These are phyloP conservation scores for Psidium guajava DNA, from an alignment of 345 rosid genomes.

Conservation along the genomic window DNA sequence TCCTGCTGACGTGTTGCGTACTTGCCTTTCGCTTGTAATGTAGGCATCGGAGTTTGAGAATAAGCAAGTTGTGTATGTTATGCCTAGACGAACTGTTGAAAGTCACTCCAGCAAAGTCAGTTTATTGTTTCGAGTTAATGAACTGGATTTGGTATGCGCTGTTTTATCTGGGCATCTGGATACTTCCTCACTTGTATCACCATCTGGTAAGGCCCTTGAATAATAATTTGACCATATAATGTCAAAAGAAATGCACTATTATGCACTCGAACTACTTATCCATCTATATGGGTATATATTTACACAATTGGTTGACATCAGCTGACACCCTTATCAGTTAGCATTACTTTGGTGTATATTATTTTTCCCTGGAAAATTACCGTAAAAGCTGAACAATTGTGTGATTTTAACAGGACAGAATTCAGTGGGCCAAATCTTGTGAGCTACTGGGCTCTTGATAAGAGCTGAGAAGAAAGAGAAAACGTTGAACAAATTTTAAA, in stretches of 20 bases:
- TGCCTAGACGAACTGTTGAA: constrained; percentile 40
- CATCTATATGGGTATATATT: background rate
- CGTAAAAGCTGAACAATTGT: background rate
- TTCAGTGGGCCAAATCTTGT: background rate
- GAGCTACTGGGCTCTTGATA: background rate
- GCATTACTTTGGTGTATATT: background rate
- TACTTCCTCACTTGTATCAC: constrained; percentile 34
- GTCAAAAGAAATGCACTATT: background rate
- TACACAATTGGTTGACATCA: background rate
- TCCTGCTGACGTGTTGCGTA: background rate
- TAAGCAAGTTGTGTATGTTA: constrained; percentile 33
- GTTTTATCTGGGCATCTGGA: constrained; percentile 60
- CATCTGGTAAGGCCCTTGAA: constrained; percentile 37
- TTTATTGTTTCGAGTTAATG: constrained; percentile 48
- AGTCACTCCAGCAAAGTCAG: constrained; percentile 34
- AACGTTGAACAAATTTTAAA: background rate
- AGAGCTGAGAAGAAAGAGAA: background rate
- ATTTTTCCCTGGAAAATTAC: background rate
- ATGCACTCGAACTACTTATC: background rate
- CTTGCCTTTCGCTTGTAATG: background rate
- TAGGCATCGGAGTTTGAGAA: constrained; percentile 43
- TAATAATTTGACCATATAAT: background rate
- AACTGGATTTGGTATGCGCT: constrained; percentile 58
- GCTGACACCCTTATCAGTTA: background rate
- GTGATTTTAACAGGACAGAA: background rate